A percentile compares a stretch with the other conserved stretches of the same genome.
Conservation (phyloP, 306 rosid genomes). For the Vachellia pachyceras region DNA sequence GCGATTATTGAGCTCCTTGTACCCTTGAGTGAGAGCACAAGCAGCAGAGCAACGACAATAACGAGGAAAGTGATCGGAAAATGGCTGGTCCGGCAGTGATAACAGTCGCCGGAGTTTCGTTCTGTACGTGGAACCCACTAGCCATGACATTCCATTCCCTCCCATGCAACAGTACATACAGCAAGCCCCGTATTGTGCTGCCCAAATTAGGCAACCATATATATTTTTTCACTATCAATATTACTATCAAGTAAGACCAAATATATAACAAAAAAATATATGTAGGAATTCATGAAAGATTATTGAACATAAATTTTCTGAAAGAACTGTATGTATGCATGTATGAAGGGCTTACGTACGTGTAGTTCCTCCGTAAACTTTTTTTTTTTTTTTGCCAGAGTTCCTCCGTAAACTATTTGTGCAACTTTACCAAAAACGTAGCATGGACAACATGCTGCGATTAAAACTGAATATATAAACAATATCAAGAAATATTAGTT, state of each 20-base stretch:
- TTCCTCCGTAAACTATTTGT: constrained; percentile 41
- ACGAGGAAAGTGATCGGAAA: constrained; percentile 23
- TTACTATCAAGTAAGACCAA: not conserved
- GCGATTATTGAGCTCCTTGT: constrained; percentile 38
- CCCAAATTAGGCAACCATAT: not conserved
- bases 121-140: constrained; percentile 26
- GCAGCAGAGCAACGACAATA: constrained; percentile 29
- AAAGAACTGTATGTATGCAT: no score
- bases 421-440: constrained; percentile 35
- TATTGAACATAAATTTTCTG: no score
- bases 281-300: no score
- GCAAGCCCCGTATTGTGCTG: constrained; percentile 34
- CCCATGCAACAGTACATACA: no score
- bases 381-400: no score
- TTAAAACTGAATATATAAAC: constrained; percentile 9
- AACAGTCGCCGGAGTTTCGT: constrained; percentile 37
- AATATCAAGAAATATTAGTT: not conserved
- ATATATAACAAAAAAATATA: not conserved
- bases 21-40: constrained; percentile 40
- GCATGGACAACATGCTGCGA: constrained; percentile 42
- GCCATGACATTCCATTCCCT: not conserved
- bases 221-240: not conserved
- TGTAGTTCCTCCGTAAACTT: constrained; percentile 42
- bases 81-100: constrained; percentile 43
- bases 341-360: constrained; percentile 14